phyloP scores from a whole-genome alignment of 1,284 basidiomycete species.

The Chondrostereum purpureum region DNA sequence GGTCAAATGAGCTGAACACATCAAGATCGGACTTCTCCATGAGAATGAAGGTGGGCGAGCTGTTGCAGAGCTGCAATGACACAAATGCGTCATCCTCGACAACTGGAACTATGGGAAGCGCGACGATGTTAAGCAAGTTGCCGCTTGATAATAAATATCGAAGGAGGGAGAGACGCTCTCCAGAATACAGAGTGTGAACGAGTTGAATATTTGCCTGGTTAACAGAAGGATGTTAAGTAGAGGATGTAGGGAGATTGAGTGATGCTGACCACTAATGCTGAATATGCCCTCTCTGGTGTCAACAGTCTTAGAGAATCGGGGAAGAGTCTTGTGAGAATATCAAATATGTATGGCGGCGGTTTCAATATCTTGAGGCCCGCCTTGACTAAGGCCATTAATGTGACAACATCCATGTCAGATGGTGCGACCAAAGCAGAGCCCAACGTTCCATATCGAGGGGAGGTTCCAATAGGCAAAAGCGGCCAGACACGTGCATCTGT shows the following conservation, averaged over 20 bases:
- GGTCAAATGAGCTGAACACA: slow-evolving; percentile 1
- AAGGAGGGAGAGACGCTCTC: slow-evolving; percentile 18
- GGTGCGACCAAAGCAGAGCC: slow-evolving; percentile 20
- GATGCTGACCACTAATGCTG: slow-evolving; percentile 4
- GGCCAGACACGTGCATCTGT: slow-evolving; percentile 26
- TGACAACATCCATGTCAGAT: slow-evolving; percentile 12
- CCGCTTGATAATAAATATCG: slow-evolving; percentile 27
- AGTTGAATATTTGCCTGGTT: no score
- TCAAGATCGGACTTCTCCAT: slow-evolving; percentile 3
- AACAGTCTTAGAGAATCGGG: slow-evolving; percentile 11
- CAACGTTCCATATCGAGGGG: slow-evolving; percentile 13
- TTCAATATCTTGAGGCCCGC: slow-evolving; percentile 25
- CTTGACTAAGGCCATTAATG: slow-evolving; percentile 19
- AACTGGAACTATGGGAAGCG: slow-evolving; percentile 27
- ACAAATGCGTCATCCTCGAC: slow-evolving; percentile 16
- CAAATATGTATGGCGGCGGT: slow-evolving; percentile 24
- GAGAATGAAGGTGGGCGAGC: neutral
- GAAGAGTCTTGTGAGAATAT: slow-evolving; percentile 18
- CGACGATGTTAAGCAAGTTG: slow-evolving; percentile 23
- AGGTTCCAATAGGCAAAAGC: slow-evolving; percentile 11
- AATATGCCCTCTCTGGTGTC: slow-evolving; percentile 14
- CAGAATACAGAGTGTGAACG: slow-evolving; percentile 7
- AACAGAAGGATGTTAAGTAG: no score
- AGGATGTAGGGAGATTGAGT: no score
- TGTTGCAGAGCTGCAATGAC: slow-evolving; percentile 13